These are phyloP conservation scores for Trametes maxima DNA, from an alignment of 768 basidiomycete species.

Conservation along the genomic window DNA sequence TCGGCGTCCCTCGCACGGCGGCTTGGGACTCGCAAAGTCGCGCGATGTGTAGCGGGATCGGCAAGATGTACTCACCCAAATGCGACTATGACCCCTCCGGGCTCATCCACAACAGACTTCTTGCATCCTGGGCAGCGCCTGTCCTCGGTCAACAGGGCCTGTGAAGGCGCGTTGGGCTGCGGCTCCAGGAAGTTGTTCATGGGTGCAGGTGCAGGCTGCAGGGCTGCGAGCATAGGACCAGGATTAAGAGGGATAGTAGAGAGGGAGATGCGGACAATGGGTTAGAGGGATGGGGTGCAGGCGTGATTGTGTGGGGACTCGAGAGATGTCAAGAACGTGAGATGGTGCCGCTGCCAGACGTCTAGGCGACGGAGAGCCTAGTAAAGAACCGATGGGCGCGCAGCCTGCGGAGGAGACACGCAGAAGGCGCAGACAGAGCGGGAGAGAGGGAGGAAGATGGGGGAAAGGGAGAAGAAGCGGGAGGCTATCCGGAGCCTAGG, in stretches of 20 bases:
- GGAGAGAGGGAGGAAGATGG: neutral
- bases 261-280: neutral
- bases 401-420: constrained; percentile 13
- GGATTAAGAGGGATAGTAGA: neutral
- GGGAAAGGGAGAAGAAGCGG: neutral
- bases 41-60: constrained; percentile 3
- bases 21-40: constrained; percentile 1
- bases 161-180: constrained; percentile 23
- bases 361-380: neutral
- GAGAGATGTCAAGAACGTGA: neutral
- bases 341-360: constrained; percentile 4
- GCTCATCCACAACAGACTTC: constrained; percentile 75
- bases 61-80: constrained; percentile 75
- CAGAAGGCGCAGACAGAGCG: neutral
- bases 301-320: neutral
- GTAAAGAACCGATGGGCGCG: constrained; percentile 11
- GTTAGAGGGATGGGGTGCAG: neutral
- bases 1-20: neutral
- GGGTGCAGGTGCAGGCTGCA: constrained; percentile 9
- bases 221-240: constrained; percentile 16
- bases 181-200: constrained; percentile 20
- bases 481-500: constrained; percentile 26
- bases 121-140: constrained; percentile 83
- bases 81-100: constrained; percentile 88
- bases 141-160: constrained; percentile 43